These are phyloP conservation scores for Entophlyctis luteolus DNA, from an alignment of 192 early-diverging fungal genomes.

Conservation along the genomic window DNA sequence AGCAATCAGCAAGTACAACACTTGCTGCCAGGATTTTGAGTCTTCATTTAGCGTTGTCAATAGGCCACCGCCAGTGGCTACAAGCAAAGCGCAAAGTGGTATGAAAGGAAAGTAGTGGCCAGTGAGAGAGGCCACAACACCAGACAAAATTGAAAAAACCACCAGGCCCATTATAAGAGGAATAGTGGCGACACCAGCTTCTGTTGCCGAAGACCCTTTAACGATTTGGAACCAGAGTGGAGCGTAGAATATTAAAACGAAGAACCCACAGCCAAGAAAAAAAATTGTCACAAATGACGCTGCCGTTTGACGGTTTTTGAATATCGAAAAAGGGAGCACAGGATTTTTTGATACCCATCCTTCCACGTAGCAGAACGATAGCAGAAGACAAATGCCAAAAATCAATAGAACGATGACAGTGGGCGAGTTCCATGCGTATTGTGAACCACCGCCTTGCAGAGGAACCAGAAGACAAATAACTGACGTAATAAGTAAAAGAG, in stretches of 20 bases:
- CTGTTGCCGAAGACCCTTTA: conserved; percentile 57
- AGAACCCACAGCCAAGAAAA: conserved; percentile 36
- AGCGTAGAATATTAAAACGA: conserved; percentile 26
- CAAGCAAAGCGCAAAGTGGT: conserved; percentile 44
- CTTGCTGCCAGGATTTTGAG: conserved; percentile 47
- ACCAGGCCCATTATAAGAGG: conserved; percentile 58
- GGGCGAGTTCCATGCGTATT: conserved; percentile 55
- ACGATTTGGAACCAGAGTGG: conserved; percentile 72
- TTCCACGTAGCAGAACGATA: conserved; percentile 57
- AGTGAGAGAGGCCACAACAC: conserved; percentile 53
- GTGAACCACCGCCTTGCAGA: conserved; percentile 65
- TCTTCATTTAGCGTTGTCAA: conserved; percentile 52
- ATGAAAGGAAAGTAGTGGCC: conserved; percentile 59
- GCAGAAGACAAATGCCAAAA: conserved; percentile 43
- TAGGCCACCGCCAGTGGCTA: conserved; percentile 52
- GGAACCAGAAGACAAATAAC: conserved; percentile 23
- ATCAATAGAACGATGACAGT: conserved; percentile 43
- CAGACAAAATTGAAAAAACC: conserved; percentile 57
- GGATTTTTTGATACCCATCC: conserved; percentile 58
- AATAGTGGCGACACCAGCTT: conserved; percentile 66
- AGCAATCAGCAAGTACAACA: conserved; percentile 58
- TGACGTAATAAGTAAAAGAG: conserved; percentile 3
- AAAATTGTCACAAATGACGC: conserved; percentile 19
- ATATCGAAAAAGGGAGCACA: conserved; percentile 57
- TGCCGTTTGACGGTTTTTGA: conserved; percentile 39